Percentiles rank a stretch among this genome's conserved stretches.
These are phyloP conservation scores for Mrakiaceae sp. DNA, from an alignment of 1,284 basidiomycete genomes.

Conservation along the genomic window DNA sequence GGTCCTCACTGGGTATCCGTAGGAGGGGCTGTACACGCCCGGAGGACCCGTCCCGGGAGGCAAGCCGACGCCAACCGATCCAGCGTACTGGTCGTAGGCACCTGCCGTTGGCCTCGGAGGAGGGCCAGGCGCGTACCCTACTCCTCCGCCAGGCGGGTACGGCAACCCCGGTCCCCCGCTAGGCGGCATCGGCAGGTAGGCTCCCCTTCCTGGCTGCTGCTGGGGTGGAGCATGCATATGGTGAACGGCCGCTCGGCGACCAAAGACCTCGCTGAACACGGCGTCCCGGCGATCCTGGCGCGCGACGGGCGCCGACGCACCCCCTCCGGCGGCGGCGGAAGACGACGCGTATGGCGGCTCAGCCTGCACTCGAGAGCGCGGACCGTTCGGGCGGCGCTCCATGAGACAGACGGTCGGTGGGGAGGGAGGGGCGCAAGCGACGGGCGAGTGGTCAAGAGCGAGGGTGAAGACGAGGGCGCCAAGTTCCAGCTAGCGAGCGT, in stretches of 20 bases:
- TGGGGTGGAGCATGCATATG: not conserved
- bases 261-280: too few relatives aligned
- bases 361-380: too few relatives aligned
- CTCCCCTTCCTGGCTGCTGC: not conserved
- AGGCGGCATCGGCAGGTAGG: not conserved
- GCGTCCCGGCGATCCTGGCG: too few relatives aligned
- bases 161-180: not conserved
- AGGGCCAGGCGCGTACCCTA: not conserved
- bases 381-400: constrained; percentile 4
- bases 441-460: not conserved
- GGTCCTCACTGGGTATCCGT: constrained; percentile 8
- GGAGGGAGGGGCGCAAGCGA: not conserved
- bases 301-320: too few relatives aligned
- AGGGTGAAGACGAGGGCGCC: not conserved
- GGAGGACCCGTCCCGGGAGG: not conserved
- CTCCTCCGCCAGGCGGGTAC: not conserved
- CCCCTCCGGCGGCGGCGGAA: too few relatives aligned
- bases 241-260: too few relatives aligned
- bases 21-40: not conserved
- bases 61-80: constrained; percentile 1
- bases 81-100: constrained; percentile 10
- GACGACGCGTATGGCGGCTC: too few relatives aligned
- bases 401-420: constrained; percentile 1
- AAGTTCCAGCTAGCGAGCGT: not conserved
- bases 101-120: not conserved